phyloP scores from a whole-genome alignment of 257 asterid genomes.

The Solanum ahanhuiri region DNA sequence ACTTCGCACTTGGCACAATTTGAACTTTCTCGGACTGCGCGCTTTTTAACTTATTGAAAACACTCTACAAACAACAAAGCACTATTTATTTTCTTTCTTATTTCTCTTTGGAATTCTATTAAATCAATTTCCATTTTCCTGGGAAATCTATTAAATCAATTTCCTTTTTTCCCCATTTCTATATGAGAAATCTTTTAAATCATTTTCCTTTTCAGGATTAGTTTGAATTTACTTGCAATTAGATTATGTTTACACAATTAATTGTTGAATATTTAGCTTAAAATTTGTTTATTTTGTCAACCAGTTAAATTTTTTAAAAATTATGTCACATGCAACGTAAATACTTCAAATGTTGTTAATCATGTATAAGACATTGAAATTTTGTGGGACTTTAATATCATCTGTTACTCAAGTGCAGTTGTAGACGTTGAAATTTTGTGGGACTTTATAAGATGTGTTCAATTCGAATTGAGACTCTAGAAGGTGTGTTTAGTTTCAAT shows the following conservation, averaged over 20 bases:
- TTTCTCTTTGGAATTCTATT: neutral
- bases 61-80: neutral
- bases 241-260: neutral
- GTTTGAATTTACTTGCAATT: neutral
- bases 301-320: neutral
- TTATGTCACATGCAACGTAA: neutral
- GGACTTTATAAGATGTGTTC: too few species aligned
- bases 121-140: neutral
- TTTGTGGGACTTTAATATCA: slow-evolving; percentile 15
- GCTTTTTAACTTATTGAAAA: neutral
- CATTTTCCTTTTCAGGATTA: neutral
- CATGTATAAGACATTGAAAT: too few species aligned
- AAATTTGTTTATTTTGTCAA: neutral
- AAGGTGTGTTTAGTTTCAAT: too few species aligned
- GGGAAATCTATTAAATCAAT: neutral
- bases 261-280: neutral
- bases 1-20: neutral
- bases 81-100: neutral
- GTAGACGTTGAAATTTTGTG: too few species aligned
- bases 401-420: slow-evolving; percentile 15
- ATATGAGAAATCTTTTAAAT: neutral
- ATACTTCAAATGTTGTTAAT: neutral
- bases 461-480: too few species aligned
- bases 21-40: neutral
- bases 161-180: neutral